Conservation (phyloP, 176 grass and related monocot species). For the Avena insularis region DNA sequence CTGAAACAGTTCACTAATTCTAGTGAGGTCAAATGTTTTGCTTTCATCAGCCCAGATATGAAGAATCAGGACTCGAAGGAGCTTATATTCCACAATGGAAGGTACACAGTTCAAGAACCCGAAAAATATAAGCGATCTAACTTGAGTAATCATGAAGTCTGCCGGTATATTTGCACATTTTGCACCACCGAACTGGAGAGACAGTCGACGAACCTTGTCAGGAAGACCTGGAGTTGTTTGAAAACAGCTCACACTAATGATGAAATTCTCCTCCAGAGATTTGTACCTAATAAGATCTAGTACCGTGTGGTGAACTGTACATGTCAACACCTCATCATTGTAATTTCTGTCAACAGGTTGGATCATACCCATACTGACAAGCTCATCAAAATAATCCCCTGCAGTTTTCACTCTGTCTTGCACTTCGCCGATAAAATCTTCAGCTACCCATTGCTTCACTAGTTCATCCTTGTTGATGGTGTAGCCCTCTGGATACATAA, state of each 20-base stretch:
- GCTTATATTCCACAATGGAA: neutral
- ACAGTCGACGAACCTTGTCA: conserved; percentile 25
- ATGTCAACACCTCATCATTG: neutral
- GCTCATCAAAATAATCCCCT: neutral
- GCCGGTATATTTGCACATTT: neutral
- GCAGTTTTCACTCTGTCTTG: neutral
- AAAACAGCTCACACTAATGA: neutral
- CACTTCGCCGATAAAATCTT: neutral
- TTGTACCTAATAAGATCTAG: conserved; percentile 2
- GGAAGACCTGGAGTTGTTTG: neutral
- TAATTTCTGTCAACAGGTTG: neutral
- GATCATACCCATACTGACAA: neutral
- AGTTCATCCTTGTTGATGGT: neutral
- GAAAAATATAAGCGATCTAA: neutral
- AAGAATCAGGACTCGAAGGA: conserved; percentile 2
- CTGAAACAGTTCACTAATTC: neutral
- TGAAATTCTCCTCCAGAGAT: conserved; percentile 33
- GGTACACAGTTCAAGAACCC: conserved; percentile 9
- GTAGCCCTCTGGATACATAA: neutral
- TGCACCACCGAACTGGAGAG: conserved; percentile 13
- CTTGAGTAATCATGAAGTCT: neutral
- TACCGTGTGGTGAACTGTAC: conserved; percentile 9
- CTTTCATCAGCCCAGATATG: neutral
- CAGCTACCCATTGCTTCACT: neutral
- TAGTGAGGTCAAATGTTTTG: neutral